Base-by-base conservation (phyloP, 306 rosid species). In the Rosa chinensis region DNA sequence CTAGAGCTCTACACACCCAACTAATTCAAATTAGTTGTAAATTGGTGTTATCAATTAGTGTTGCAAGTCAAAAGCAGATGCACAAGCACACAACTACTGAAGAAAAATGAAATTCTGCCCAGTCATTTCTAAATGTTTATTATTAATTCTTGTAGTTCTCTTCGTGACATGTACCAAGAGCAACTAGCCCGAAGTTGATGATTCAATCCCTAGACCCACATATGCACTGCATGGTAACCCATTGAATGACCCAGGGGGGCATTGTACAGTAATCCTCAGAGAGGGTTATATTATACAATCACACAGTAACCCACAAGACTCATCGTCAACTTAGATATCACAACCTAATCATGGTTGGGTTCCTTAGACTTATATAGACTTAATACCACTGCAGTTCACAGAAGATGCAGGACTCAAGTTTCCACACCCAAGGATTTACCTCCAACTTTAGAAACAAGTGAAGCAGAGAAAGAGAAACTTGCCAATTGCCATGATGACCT, bases 391-490 rank as follows among this genome's bases (percentile, higher is more conserved):
- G 63, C 0, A 58, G 32, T n/a, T 10, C 1, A 8, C 13, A 58
- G 14, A 58, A 3, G 13, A n/a, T 58, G 6, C 63, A n/a, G 25
- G 32, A n/a, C 10, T 18, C 21, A 8, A 58, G 28, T 8, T 53
- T 21, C 28, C 62, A 55, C 11, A 55, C 62, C 23, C 62, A 8
- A 58, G 63, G 21, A 25, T 21, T 8, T n/a, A 56, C 63, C 61
- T 8, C 28, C 5, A 56, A 56, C 25, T 56, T 37, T 56, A 73
- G 35, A 69, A 43, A 67, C 1, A 28, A 23, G 23, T 13, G 21
- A 49, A 37, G 66, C 12, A 53, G 40, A 68, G 44, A 50, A 40
- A n/a, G n/a, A 21, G 56, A 48, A 53, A 52, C 67, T 68, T 77
- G 68, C 28, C 55, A 52, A 55, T 68, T 77, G 68, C 28, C 55